Base-by-base conservation (phyloP, 441 rosid genomes). In the Adansonia rubrostipa region DNA sequence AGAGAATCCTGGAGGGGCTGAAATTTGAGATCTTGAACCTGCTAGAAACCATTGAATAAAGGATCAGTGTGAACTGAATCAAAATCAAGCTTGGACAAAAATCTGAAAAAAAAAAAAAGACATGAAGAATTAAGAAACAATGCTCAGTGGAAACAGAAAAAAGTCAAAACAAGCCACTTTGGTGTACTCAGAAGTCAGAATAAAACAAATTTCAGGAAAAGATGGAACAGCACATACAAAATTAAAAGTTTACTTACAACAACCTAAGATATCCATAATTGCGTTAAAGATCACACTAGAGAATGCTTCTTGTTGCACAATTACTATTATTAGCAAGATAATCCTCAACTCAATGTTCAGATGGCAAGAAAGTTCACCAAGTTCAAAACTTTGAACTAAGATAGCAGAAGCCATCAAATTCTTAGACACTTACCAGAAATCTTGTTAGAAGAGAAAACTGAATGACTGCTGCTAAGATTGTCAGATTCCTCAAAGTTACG, bases 1-100 rank as follows among this genome's bases (percentile, higher is more conserved):
- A 64, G 94, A 83, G 80, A 96, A 96, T 75, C 99, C 99, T 75
- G 98, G 99, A 4, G 98, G 99, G 17, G 92, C 97, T 28, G 96
- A 90, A 62, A 89, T 79, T 82, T 89, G 99, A 83, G 92, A 81
- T 73, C 98, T 88, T 51, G 97, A 84, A 85, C 84, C 96, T 86
- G 88, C 78, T 77, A 80, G 40, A 56, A 10, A 44, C 71, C 33
- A 75, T 64, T 0, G 0, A 14, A 54, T 19, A 24, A 42, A 3
- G 9, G 57, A 50, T 75, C 17, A 76, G 65, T 36, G 47, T 4
- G 9, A 79, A 62, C 45, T 5, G 77, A 56, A 24, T 1, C 40
- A 70, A 51, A 0, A 17, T 24, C 5, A 58, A 44, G 19, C 13
- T 22, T 9, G 19, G 9, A 62, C 6, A 63, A 72, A 13, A 28